Percentiles rank a stretch among this genome's conserved stretches.
phyloP scores from a whole-genome alignment of 2,329 filamentous ascomycete genomes.

The Fusarium sp. region DNA sequence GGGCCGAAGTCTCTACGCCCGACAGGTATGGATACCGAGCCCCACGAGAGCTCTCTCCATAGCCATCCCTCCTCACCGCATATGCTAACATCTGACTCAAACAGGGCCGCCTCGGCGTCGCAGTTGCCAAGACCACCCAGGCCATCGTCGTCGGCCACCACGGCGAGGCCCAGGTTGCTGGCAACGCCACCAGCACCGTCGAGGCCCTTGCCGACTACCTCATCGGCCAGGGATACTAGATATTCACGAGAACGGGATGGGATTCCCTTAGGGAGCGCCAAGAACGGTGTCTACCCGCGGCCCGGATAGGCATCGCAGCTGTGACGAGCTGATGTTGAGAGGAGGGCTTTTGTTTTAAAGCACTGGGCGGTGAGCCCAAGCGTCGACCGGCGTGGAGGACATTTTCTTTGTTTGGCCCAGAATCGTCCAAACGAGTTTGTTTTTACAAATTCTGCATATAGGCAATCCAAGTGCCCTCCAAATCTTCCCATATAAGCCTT shows the following conservation, averaged over 20 bases:
- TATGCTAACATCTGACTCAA: constrained; percentile 1
- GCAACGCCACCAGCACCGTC: constrained; percentile 78
- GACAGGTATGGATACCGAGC: constrained; percentile 68
- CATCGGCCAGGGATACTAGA: constrained; percentile 77
- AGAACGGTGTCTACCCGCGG: constrained; percentile 29
- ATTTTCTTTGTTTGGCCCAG: constrained; percentile 37
- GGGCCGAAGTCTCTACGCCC: constrained; percentile 81
- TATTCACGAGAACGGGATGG: constrained; percentile 12
- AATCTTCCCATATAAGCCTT: constrained; percentile 7
- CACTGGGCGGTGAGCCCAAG: constrained; percentile 33
- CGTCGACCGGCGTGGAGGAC: constrained; percentile 33
- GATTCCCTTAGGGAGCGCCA: constrained; percentile 20
- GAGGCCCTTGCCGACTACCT: constrained; percentile 89
- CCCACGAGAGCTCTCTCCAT: background rate
- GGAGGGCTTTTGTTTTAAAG: constrained; percentile 40
- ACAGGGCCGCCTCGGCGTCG: constrained; percentile 78
- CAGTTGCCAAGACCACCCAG: constrained; percentile 85
- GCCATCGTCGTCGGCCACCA: constrained; percentile 91
- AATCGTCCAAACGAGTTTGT: constrained; percentile 37
- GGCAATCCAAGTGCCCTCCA: constrained; percentile 39
- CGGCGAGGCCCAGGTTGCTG: constrained; percentile 73
- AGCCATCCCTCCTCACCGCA: background rate
- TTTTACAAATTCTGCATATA: constrained; percentile 45
- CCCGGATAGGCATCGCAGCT: constrained; percentile 32
- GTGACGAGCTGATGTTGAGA: constrained; percentile 38